A percentile compares a stretch with the other conserved stretches of the same genome.
Conservation (phyloP, 2,329 filamentous ascomycete species). For the Hymenoscyphus repandus region DNA sequence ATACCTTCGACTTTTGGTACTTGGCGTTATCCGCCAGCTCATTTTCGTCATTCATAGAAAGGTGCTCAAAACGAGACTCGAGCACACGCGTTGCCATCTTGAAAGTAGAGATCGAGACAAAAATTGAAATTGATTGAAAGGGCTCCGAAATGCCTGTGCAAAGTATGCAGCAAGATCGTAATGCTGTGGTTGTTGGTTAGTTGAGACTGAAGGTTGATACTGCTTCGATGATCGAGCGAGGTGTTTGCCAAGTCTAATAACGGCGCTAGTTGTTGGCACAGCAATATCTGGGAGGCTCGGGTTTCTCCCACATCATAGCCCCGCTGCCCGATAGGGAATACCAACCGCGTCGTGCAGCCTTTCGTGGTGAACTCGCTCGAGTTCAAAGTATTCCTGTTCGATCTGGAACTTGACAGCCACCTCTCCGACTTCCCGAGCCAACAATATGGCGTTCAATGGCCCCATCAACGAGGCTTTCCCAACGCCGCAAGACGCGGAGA, state of each 20-base stretch:
- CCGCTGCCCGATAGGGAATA: too few relatives aligned
- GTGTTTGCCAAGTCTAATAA: background rate
- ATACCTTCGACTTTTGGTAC: conserved; percentile 75
- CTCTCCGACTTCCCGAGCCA: background rate
- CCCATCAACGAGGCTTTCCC: conserved; percentile 49
- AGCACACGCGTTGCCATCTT: conserved; percentile 70
- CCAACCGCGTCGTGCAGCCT: too few relatives aligned
- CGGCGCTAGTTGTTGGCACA: background rate
- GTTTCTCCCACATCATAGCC: too few relatives aligned
- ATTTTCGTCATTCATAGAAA: conserved; percentile 88
- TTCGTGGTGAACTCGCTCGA: too few relatives aligned
- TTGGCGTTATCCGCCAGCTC: conserved; percentile 51
- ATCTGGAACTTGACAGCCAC: background rate
- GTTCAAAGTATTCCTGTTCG: too few relatives aligned
- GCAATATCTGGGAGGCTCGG: background rate
- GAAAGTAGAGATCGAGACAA: too few relatives aligned
- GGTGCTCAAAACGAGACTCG: conserved; percentile 82
- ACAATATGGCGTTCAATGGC: conserved; percentile 30
- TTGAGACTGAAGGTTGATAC: too few relatives aligned
- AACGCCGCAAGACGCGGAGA: conserved; percentile 42
- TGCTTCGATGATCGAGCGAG: too few relatives aligned
- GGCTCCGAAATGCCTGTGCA: background rate
- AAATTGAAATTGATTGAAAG: too few relatives aligned
- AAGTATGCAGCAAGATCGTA: background rate
- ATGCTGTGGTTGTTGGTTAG: background rate